Evolutionary conservation across 257 asterid species (phyloP).

Genomic region (Ocimum tenuiflorum): DNA sequence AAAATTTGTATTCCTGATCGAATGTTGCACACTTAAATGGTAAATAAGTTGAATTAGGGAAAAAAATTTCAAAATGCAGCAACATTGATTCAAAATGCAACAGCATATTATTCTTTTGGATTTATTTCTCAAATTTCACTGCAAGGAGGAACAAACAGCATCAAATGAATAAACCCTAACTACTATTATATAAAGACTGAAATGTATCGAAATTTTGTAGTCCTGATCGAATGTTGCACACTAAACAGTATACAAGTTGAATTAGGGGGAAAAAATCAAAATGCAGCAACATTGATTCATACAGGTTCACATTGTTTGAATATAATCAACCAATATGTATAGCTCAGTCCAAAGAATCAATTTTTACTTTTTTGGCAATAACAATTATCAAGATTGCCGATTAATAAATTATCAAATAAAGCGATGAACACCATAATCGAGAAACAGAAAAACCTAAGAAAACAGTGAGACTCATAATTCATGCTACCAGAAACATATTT

Average conservation of each 20-base stretch:
- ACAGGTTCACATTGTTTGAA: too few relatives aligned
- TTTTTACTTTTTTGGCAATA: too few relatives aligned
- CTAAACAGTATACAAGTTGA: background rate
- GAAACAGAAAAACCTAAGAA: too few relatives aligned
- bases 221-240: background rate
- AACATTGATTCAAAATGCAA: background rate
- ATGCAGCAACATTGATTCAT: too few relatives aligned
- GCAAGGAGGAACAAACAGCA: conserved; percentile 13
- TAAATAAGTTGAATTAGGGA: background rate
- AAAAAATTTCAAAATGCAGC: background rate
- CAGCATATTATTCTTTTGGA: conserved; percentile 26
- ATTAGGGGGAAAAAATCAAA: background rate
- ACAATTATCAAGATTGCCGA: too few relatives aligned
- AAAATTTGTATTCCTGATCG: background rate
- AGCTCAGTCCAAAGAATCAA: too few relatives aligned
- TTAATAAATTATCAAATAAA: too few relatives aligned
- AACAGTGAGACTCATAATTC: too few relatives aligned
- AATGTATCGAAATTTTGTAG: background rate
- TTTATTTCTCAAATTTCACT: background rate
- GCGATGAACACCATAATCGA: too few relatives aligned
- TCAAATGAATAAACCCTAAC: conserved; percentile 7
- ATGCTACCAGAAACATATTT: too few relatives aligned
- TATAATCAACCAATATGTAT: too few relatives aligned
- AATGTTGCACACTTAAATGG: background rate
- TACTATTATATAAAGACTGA: background rate